Percentiles rank a stretch among this genome's conserved stretches.
Conservation (phyloP, 305 asterid species). For the Ruellia speciosa region DNA sequence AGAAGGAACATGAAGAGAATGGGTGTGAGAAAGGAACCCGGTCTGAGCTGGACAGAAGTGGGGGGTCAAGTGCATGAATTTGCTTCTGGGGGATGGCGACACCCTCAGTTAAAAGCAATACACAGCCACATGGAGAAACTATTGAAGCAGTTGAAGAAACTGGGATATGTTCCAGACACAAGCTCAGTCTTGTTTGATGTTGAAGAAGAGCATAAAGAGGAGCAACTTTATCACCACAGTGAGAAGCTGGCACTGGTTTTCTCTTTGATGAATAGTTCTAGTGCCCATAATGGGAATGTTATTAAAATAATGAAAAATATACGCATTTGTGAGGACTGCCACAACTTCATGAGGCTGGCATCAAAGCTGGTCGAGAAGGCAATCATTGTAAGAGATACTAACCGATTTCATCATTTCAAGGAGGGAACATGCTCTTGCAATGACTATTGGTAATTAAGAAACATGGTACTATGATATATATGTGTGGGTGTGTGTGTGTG, state of each 20-base stretch:
- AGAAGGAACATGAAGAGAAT: constrained; percentile 47
- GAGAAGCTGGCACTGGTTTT: constrained; percentile 42
- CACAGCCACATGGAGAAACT: constrained; percentile 34
- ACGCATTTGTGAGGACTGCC: neutral
- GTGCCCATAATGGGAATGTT: neutral
- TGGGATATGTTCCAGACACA: neutral
- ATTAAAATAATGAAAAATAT: constrained; percentile 1
- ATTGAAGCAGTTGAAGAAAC: neutral
- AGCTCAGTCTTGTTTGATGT: constrained; percentile 46
- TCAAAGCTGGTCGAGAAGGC: neutral
- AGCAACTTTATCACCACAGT: constrained; percentile 56
- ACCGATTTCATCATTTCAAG: neutral
- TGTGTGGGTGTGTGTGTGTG: too few species aligned
- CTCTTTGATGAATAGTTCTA: constrained; percentile 3
- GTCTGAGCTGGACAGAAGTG: constrained; percentile 50
- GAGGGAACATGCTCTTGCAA: constrained; percentile 1
- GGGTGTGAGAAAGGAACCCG: constrained; percentile 62
- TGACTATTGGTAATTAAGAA: neutral
- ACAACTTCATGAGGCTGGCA: constrained; percentile 2
- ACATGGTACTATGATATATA: too few species aligned
- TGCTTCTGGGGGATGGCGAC: constrained; percentile 9
- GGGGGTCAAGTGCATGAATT: neutral
- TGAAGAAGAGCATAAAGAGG: constrained; percentile 84
- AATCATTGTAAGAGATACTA: constrained; percentile 1
- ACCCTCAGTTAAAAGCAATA: constrained; percentile 29